These are phyloP conservation scores for Vitis labrusca DNA, from an alignment of 164 flowering plant genomes.

Conservation along the genomic window DNA sequence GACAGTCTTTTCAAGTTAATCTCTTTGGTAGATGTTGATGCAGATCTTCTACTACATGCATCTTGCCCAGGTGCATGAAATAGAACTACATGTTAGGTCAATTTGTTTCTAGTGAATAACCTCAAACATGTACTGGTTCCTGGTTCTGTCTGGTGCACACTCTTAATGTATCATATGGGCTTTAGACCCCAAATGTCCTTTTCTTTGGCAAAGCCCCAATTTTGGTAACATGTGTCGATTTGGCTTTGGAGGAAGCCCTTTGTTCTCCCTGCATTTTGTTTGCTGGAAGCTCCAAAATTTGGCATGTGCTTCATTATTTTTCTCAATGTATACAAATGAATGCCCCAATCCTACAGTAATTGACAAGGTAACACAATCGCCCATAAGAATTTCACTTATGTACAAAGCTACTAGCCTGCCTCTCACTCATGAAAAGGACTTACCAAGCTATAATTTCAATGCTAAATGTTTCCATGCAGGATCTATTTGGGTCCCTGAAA, in stretches of 20 bases:
- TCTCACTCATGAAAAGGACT: neutral
- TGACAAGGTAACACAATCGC: too few species aligned
- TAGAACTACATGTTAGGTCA: neutral
- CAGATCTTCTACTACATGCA: too few species aligned
- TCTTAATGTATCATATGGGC: neutral
- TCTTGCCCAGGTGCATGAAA: neutral
- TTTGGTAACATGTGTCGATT: neutral
- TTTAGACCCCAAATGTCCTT: neutral
- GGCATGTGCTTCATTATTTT: too few species aligned
- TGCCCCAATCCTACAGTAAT: too few species aligned
- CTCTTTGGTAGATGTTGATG: too few species aligned
- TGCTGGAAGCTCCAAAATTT: neutral
- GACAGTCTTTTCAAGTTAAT: too few species aligned
- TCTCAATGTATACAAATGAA: neutral
- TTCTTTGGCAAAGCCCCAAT: neutral
- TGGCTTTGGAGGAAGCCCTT: constrained; percentile 2
- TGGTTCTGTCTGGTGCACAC: neutral
- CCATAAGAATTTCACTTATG: too few species aligned
- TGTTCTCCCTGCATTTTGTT: neutral
- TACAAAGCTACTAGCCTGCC: neutral
- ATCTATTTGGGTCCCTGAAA: too few species aligned
- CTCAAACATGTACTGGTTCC: neutral
- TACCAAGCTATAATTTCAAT: neutral
- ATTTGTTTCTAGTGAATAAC: neutral
- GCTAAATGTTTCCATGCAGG: neutral